Conservation (phyloP, 2,329 filamentous ascomycete genomes). For the Reticulascus tulasneorum region DNA sequence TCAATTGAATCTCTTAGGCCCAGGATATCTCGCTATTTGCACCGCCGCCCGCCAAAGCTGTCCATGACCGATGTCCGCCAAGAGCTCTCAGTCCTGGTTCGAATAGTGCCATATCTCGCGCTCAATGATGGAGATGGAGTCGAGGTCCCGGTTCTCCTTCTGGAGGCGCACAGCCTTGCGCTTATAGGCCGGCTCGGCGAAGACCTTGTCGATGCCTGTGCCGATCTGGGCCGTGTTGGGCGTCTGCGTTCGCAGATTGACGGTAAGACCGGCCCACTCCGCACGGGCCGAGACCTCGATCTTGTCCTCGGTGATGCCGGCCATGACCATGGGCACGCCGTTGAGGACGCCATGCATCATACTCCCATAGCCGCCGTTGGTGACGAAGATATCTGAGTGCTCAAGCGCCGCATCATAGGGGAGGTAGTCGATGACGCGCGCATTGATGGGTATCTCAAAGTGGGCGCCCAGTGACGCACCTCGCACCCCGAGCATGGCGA, state of each 20-base stretch:
- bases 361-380: conserved; percentile 46
- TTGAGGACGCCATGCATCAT: conserved; percentile 39
- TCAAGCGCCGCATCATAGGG: conserved; percentile 43
- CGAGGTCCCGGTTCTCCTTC: conserved; percentile 28
- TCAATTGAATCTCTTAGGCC: too few relatives aligned
- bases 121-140: conserved; percentile 7
- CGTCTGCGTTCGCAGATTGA: conserved; percentile 35
- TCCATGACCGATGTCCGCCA: too few relatives aligned
- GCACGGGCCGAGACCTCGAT: conserved; percentile 35
- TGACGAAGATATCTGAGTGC: conserved; percentile 39
- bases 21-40: too few relatives aligned
- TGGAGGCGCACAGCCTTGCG: conserved; percentile 23
- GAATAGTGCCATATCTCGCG: conserved; percentile 13
- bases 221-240: conserved; percentile 24
- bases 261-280: conserved; percentile 38
- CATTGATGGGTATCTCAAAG: conserved; percentile 33
- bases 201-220: conserved; percentile 25
- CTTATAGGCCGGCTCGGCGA: conserved; percentile 25
- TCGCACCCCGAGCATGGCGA: conserved; percentile 25
- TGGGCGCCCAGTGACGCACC: conserved; percentile 21
- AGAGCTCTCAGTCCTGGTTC: too few relatives aligned
- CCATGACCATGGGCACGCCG: conserved; percentile 43
- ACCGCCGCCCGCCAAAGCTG: too few relatives aligned
- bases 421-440: conserved; percentile 41
- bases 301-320: conserved; percentile 33